Evolutionary conservation across 2,329 filamentous ascomycete genomes (phyloP).

Genomic region (Talaromyces islandicus): DNA sequence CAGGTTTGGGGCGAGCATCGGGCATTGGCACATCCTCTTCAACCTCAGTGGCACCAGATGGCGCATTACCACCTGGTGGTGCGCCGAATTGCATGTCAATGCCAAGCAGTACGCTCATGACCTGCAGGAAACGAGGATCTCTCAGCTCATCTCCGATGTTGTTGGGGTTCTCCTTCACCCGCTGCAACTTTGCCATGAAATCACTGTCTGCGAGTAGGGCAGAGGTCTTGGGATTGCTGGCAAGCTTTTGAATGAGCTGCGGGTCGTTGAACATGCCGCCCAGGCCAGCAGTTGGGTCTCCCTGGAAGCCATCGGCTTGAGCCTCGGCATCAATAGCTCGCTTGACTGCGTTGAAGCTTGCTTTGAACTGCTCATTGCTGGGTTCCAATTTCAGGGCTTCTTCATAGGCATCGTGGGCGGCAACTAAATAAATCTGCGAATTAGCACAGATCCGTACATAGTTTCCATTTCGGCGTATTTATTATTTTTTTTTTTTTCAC

Average conservation of each 20-base stretch:
- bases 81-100: conserved; percentile 77
- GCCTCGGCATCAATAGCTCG: conserved; percentile 79
- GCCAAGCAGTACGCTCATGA: conserved; percentile 87
- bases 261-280: conserved; percentile 93
- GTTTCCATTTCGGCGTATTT: not conserved
- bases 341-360: conserved; percentile 75
- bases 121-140: conserved; percentile 87
- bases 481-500: too few relatives aligned
- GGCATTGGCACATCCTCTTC: conserved; percentile 75
- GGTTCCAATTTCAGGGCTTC: conserved; percentile 91
- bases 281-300: conserved; percentile 69
- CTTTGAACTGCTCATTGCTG: conserved; percentile 86
- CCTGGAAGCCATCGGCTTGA: conserved; percentile 52
- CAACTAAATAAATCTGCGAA: conserved; percentile 45
- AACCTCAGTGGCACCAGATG: conserved; percentile 42
- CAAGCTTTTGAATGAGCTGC: conserved; percentile 81
- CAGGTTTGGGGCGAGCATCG: conserved; percentile 52
- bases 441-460: not conserved
- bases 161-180: conserved; percentile 73
- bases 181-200: conserved; percentile 87
- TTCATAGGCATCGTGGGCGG: conserved; percentile 84
- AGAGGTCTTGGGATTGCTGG: conserved; percentile 89
- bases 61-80: conserved; percentile 41
- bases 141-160: conserved; percentile 73
- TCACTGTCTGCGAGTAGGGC: conserved; percentile 69